These are phyloP conservation scores for Medicago truncatula DNA, from an alignment of 306 rosid genomes.

Conservation along the genomic window DNA sequence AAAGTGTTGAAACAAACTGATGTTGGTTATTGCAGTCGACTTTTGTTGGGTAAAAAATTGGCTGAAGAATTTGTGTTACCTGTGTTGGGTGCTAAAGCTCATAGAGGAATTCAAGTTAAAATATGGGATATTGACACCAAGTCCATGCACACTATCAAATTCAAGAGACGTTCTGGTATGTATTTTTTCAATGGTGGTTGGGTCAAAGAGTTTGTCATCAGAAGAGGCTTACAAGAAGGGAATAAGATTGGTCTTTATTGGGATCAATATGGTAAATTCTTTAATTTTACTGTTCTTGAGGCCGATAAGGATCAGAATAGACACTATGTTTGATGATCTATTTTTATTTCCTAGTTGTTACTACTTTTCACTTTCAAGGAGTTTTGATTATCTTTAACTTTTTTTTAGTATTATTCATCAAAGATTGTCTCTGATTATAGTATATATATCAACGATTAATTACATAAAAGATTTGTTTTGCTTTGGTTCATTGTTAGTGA, in stretches of 20 bases:
- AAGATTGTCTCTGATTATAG: too few relatives aligned
- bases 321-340: too few relatives aligned
- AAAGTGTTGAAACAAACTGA: background rate
- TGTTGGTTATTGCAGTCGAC: background rate
- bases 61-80: background rate
- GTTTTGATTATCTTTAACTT: too few relatives aligned
- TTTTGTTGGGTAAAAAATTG: too few relatives aligned
- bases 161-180: background rate
- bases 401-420: too few relatives aligned
- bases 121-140: background rate
- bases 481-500: too few relatives aligned
- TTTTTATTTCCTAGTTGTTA: too few relatives aligned
- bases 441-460: too few relatives aligned
- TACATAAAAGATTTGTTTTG: too few relatives aligned
- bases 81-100: background rate
- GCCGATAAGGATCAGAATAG: too few relatives aligned
- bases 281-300: background rate
- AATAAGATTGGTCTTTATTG: background rate
- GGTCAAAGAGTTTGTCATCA: background rate
- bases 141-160: background rate
- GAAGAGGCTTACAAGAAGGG: background rate
- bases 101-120: background rate
- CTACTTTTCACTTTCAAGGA: too few relatives aligned
- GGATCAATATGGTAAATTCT: background rate
- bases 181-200: background rate